Evolutionary conservation across 2,329 filamentous ascomycete species (phyloP), one percentile per base, ranked within the genome.

Genomic region (Fusarium subglutinans): DNA sequence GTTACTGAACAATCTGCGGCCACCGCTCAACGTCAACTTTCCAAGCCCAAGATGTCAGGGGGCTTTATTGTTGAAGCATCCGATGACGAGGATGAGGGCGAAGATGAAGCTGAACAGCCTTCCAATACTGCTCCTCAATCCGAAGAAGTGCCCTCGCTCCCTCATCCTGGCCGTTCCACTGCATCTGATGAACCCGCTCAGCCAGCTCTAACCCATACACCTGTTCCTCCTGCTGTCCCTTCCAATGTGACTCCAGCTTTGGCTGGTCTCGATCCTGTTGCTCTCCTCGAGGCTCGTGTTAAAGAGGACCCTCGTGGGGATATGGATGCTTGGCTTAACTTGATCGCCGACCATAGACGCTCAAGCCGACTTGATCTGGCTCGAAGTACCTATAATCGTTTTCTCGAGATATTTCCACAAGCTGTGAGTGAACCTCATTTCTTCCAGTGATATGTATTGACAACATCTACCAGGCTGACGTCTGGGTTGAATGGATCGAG

Each of bases 261-360:
- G 77, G 82, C 86, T 73, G 83, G 84, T 69, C 83, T 87, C 83
- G 93, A 97, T 83, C 90, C 89, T 74, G 88, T 96, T 77, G 91
- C 92, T 66, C 90, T 95, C 67, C 87, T 98, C 79, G 96, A 99
- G 85, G 94, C 96, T 81, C 92, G 96, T 80, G 93, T 98, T 81
- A 92, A 93, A 81, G 94, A 98, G 79, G 96, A 99, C 80, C 94
- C 96, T 22, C 93, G 94, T 78, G 96, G 96, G 79, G 95, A 98
- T 78, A 90, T 96, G 83, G 93, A 96, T 81, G 94, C 96, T 38
- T 99, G 96, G 96, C 85, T 97, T 78, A 89, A 90, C 74, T 87
- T 99, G 80, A 96, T 99, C 80, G 89, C 90, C 75, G 94, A 98
- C 81, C 90, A 98, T 82, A 92, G 92, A 77, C 91, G 90, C 79